Conservation (phyloP, 257 asterid species). For the Mentha longifolia region DNA sequence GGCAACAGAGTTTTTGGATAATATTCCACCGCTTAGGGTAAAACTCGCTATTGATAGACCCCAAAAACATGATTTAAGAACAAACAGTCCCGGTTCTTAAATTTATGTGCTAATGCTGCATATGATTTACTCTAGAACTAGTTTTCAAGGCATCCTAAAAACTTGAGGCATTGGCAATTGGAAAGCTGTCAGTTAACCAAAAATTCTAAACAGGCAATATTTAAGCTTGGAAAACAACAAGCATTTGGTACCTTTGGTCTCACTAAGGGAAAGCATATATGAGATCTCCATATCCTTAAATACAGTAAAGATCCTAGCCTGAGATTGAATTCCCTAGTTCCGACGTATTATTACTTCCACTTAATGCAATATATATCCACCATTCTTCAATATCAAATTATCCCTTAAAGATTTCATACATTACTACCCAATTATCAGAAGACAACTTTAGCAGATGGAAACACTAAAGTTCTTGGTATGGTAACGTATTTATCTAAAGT, state of each 20-base stretch:
- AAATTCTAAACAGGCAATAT: neutral
- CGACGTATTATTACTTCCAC: constrained; percentile 3
- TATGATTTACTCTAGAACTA: neutral
- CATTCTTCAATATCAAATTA: constrained; percentile 10
- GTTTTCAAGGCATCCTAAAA: neutral
- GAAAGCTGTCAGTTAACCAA: neutral
- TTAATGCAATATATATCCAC: neutral
- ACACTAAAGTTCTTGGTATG: constrained; percentile 8
- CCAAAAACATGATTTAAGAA: neutral
- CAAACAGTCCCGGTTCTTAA: neutral
- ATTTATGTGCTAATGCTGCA: neutral
- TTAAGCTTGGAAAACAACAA: neutral
- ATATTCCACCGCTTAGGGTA: neutral
- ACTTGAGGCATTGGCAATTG: neutral
- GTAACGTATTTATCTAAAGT: neutral
- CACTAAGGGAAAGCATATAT: constrained; percentile 19
- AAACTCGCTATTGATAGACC: neutral
- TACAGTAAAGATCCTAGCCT: neutral
- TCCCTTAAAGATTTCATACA: constrained; percentile 15
- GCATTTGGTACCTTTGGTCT: constrained; percentile 11
- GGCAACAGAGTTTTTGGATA: neutral
- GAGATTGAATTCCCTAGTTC: constrained; percentile 9
- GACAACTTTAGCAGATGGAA: constrained; percentile 4
- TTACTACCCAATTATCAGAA: neutral
- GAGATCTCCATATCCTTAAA: constrained; percentile 13